Conservation (phyloP, 257 asterid species). For the Ehretia macrophylla region DNA sequence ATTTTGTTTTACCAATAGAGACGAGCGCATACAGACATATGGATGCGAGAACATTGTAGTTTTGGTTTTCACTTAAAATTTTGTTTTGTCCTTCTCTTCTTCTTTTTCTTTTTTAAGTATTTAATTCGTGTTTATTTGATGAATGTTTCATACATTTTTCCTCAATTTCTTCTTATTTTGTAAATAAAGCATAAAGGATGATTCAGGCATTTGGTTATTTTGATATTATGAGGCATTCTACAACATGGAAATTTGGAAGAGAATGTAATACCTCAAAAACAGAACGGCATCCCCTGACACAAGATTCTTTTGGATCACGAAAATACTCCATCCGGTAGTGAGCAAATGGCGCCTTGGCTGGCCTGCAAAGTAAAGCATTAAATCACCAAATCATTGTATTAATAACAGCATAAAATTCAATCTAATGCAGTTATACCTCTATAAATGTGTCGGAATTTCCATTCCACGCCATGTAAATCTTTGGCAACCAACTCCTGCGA, state of each 20-base stretch:
- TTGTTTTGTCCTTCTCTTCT: too few species aligned
- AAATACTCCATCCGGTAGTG: conserved; percentile 96
- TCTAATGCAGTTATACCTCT: conserved; percentile 52
- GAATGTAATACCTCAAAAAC: conserved; percentile 63
- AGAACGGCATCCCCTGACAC: conserved; percentile 92
- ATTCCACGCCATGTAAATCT: conserved; percentile 90
- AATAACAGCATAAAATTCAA: neutral
- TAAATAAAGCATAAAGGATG: neutral
- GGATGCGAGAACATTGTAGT: too few species aligned
- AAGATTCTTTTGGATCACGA: conserved; percentile 89
- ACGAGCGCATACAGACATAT: too few species aligned
- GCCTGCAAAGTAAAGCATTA: conserved; percentile 50
- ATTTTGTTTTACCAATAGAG: too few species aligned
- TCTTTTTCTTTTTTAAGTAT: too few species aligned
- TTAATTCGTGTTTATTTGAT: too few species aligned
- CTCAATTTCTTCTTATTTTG: too few species aligned
- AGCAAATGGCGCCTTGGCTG: conserved; percentile 99
- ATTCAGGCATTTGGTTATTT: neutral
- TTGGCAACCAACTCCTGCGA: conserved; percentile 90
- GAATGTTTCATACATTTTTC: too few species aligned
- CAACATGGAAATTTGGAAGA: conserved; percentile 3
- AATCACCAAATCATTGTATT: conserved; percentile 4
- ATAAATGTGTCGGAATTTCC: conserved; percentile 97
- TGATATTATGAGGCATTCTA: conserved; percentile 5
- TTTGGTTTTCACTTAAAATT: too few species aligned